These are phyloP conservation scores for Acanthochlamys bracteata DNA, from an alignment of 106 monocot species.

Conservation along the genomic window DNA sequence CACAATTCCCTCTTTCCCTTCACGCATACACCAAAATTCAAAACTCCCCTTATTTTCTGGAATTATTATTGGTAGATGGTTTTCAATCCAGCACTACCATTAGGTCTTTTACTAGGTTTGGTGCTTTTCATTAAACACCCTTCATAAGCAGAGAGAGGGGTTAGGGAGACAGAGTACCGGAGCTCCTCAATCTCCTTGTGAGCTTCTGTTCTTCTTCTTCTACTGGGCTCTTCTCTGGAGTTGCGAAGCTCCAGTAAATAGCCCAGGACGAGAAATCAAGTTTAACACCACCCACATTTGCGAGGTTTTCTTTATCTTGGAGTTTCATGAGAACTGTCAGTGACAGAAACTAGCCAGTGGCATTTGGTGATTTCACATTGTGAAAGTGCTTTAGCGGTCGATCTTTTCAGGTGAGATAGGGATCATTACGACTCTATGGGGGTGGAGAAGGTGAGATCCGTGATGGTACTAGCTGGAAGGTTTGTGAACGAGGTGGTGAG, in stretches of 20 bases:
- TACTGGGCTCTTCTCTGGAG: not conserved
- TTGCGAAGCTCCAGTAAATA: conserved; percentile 2
- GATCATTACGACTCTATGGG: not conserved
- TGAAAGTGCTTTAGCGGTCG: not conserved
- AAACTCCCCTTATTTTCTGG: not conserved
- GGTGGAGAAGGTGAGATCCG: conserved; percentile 1
- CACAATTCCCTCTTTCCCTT: not conserved
- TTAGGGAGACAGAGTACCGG: no score
- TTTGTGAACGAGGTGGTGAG: conserved; percentile 56
- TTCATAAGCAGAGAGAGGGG: not conserved
- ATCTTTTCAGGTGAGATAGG: not conserved
- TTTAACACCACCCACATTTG: not conserved
- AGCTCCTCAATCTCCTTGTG: not conserved
- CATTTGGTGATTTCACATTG: not conserved
- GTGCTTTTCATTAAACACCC: not conserved
- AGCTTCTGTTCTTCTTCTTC: not conserved
- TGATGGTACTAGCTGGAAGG: conserved; percentile 18
- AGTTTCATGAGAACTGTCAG: no score
- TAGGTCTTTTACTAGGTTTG: conserved; percentile 1
- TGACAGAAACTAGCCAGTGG: no score
- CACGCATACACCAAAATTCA: not conserved
- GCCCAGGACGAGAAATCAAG: not conserved
- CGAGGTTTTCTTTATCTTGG: no score
- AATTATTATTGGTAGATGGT: not conserved
- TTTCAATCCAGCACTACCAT: not conserved